A percentile compares a stretch with the other conserved stretches of the same genome.
These are phyloP conservation scores for Ogataea henricii DNA, from an alignment of 805 yeast genomes.

Conservation along the genomic window DNA sequence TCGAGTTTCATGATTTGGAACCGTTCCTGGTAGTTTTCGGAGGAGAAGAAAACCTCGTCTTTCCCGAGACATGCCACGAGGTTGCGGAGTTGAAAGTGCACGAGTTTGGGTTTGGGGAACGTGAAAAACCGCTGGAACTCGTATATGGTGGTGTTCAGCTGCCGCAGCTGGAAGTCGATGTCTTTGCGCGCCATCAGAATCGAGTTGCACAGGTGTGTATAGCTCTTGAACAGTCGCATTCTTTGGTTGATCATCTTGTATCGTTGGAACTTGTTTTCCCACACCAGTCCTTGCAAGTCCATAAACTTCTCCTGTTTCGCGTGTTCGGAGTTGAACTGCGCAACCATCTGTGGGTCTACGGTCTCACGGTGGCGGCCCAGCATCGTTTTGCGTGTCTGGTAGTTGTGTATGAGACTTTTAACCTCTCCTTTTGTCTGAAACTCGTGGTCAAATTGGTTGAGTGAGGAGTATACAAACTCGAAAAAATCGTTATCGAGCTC, in stretches of 20 bases:
- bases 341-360: constrained; percentile 12
- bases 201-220: constrained; percentile 29
- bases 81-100: constrained; percentile 60
- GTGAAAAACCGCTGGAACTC: constrained; percentile 42
- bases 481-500: constrained; percentile 28
- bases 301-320: constrained; percentile 12
- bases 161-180: constrained; percentile 28
- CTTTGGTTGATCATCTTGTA: constrained; percentile 25
- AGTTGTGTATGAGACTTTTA: constrained; percentile 14
- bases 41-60: constrained; percentile 28
- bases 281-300: constrained; percentile 35
- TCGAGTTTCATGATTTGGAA: constrained; percentile 31
- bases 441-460: constrained; percentile 15
- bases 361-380: constrained; percentile 8
- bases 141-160: constrained; percentile 35
- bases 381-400: constrained; percentile 16
- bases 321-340: constrained; percentile 10
- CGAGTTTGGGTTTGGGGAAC: constrained; percentile 48
- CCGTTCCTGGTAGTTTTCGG: constrained; percentile 19
- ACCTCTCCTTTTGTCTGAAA: constrained; percentile 17
- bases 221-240: constrained; percentile 26
- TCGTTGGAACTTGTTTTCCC: constrained; percentile 29
- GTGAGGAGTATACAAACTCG: constrained; percentile 24
- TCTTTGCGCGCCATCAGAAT: constrained; percentile 21
- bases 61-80: constrained; percentile 44